phyloP scores from a whole-genome alignment of 257 asterid genomes.

The Handroanthus guayacan region DNA sequence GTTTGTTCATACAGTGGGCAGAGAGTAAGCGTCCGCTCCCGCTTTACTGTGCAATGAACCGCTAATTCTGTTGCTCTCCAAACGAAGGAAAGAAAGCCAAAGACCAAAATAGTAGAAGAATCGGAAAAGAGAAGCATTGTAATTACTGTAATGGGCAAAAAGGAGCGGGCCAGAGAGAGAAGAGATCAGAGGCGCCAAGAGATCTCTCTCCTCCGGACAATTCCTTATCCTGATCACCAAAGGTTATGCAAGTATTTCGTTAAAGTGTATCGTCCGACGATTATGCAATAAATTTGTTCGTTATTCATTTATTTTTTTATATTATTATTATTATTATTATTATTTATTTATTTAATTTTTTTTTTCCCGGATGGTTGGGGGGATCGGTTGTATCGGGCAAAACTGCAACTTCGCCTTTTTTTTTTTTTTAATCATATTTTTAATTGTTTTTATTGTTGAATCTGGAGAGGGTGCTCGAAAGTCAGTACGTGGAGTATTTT shows the following conservation, averaged over 20 bases:
- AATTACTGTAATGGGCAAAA: conserved; percentile 60
- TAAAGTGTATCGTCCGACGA: background rate
- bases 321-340: background rate
- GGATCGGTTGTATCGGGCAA: too few species aligned
- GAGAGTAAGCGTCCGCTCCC: too few species aligned
- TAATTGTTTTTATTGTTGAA: background rate
- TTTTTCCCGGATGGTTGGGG: too few species aligned
- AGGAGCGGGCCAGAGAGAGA: conserved; percentile 69
- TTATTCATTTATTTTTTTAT: too few species aligned
- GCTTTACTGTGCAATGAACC: too few species aligned
- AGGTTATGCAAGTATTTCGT: conserved; percentile 40
- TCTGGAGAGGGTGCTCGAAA: background rate
- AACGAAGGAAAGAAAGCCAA: background rate
- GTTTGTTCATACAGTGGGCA: too few species aligned
- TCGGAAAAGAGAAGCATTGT: background rate
- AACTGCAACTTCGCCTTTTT: background rate
- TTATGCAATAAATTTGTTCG: background rate
- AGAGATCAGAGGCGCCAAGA: conserved; percentile 87
- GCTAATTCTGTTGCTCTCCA: background rate
- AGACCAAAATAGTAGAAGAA: background rate
- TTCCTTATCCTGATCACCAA: conserved; percentile 82
- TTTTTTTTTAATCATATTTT: background rate
- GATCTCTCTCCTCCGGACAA: conserved; percentile 75
- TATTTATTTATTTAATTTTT: too few species aligned
- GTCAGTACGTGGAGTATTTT: background rate